phyloP scores from a whole-genome alignment of 2,329 filamentous ascomycete genomes.

The Diaporthe nobilis region DNA sequence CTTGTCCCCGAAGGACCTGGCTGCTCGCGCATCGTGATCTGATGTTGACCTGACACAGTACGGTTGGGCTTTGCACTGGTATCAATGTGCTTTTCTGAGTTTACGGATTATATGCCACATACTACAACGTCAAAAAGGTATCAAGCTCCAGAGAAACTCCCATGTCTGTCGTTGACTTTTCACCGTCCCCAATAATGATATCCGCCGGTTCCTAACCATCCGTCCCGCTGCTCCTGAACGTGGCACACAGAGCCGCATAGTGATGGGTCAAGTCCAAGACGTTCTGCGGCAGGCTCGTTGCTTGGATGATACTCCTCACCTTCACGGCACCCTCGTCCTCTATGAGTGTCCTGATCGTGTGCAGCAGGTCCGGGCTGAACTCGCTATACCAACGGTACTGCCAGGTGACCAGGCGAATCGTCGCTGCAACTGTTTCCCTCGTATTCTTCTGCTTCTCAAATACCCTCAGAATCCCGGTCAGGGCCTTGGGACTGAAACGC shows the following conservation, averaged over 20 bases:
- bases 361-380: slow-evolving; percentile 93
- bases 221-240: slow-evolving; percentile 93
- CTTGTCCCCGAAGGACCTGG: background rate
- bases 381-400: slow-evolving; percentile 99
- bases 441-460: slow-evolving; percentile 86
- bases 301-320: slow-evolving; percentile 96
- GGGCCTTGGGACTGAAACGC: slow-evolving; percentile 93
- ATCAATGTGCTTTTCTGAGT: slow-evolving; percentile 20
- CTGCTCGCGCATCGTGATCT: background rate
- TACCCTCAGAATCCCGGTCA: slow-evolving; percentile 85
- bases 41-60: background rate
- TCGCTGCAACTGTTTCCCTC: slow-evolving; percentile 83
- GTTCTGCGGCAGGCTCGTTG: slow-evolving; percentile 91
- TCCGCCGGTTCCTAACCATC: slow-evolving; percentile 74
- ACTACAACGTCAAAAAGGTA: slow-evolving; percentile 37
- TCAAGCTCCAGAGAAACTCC: slow-evolving; percentile 37
- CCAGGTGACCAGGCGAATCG: slow-evolving; percentile 95
- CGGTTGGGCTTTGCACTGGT: slow-evolving; percentile 5
- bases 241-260: slow-evolving; percentile 94
- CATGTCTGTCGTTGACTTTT: slow-evolving; percentile 21
- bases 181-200: background rate
- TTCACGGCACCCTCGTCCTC: slow-evolving; percentile 98
- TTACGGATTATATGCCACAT: slow-evolving; percentile 24
- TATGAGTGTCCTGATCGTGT: slow-evolving; percentile 90
- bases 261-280: slow-evolving; percentile 96